Conservation (phyloP, 768 basidiomycete genomes). For the Termitomyces sp. region DNA sequence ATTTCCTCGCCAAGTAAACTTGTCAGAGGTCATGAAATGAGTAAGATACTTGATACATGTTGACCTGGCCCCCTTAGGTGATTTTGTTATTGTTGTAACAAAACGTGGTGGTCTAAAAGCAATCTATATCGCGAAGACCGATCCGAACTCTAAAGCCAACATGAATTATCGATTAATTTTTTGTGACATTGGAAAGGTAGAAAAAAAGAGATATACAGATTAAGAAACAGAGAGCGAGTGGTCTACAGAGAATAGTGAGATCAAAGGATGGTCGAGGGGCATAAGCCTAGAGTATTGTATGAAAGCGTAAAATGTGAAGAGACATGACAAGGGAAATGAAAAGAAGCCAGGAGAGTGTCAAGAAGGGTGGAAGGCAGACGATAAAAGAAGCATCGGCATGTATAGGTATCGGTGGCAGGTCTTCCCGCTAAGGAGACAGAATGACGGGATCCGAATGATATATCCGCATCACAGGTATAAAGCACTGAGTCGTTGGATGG, state of each 20-base stretch:
- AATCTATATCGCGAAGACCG: not conserved
- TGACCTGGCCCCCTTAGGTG: not conserved
- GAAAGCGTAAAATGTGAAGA: not conserved
- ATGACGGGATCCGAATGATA: not conserved
- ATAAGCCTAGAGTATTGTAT: not conserved
- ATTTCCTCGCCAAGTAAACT: too few relatives aligned
- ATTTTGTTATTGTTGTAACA: not conserved
- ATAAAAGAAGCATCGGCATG: not conserved
- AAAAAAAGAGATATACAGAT: not conserved
- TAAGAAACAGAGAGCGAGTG: not conserved
- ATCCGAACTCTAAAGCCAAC: not conserved
- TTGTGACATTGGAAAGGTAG: not conserved
- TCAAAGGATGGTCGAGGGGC: not conserved
- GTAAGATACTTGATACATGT: too few relatives aligned
- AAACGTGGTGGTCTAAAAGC: not conserved
- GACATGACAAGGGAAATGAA: not conserved
- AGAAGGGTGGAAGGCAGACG: not conserved
- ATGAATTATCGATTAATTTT: not conserved
- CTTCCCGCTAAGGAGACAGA: slow-evolving; percentile 3
- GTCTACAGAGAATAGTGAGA: not conserved
- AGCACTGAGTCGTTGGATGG: not conserved
- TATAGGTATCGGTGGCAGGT: slow-evolving; percentile 1
- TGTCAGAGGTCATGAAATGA: too few relatives aligned
- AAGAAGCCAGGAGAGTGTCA: not conserved
- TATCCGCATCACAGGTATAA: not conserved